Percentiles rank a stretch among this genome's conserved stretches.
Conservation (phyloP, 345 rosid genomes). For the Populus euphratica region DNA sequence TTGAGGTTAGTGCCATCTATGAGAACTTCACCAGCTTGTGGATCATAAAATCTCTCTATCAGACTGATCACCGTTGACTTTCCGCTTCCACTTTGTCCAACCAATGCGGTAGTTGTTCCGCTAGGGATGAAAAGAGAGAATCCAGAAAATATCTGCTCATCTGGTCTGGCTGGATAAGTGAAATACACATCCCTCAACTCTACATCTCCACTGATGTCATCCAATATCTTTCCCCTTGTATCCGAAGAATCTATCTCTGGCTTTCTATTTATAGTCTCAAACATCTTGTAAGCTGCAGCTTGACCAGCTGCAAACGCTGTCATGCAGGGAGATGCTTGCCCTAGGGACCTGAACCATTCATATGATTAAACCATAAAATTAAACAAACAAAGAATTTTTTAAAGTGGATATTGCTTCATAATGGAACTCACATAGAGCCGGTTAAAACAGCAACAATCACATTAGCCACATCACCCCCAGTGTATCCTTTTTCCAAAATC, state of each 20-base stretch:
- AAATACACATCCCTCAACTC: conserved; percentile 42
- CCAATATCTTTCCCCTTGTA: conserved; percentile 32
- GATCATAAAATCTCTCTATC: conserved; percentile 47
- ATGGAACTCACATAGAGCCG: conserved; percentile 63
- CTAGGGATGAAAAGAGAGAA: conserved; percentile 40
- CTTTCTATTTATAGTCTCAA: conserved; percentile 39
- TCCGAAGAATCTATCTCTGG: conserved; percentile 46
- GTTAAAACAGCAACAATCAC: conserved; percentile 52
- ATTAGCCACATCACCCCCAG: conserved; percentile 53
- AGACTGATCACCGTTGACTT: conserved; percentile 44
- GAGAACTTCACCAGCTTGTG: conserved; percentile 42
- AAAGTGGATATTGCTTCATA: not conserved
- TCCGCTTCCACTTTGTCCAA: conserved; percentile 62
- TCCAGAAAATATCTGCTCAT: conserved; percentile 35
- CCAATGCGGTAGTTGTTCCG: conserved; percentile 41
- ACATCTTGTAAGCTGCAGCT: conserved; percentile 39
- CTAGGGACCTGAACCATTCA: conserved; percentile 61
- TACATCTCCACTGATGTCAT: conserved; percentile 42
- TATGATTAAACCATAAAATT: not conserved
- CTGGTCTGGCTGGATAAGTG: conserved; percentile 49
- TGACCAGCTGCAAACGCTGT: conserved; percentile 26
- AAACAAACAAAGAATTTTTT: not conserved
- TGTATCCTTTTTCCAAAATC: conserved; percentile 56
- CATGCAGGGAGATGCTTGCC: conserved; percentile 32
- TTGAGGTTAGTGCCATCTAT: conserved; percentile 41